These are phyloP conservation scores for Capsella rubella DNA, from an alignment of 441 rosid genomes.

Conservation along the genomic window DNA sequence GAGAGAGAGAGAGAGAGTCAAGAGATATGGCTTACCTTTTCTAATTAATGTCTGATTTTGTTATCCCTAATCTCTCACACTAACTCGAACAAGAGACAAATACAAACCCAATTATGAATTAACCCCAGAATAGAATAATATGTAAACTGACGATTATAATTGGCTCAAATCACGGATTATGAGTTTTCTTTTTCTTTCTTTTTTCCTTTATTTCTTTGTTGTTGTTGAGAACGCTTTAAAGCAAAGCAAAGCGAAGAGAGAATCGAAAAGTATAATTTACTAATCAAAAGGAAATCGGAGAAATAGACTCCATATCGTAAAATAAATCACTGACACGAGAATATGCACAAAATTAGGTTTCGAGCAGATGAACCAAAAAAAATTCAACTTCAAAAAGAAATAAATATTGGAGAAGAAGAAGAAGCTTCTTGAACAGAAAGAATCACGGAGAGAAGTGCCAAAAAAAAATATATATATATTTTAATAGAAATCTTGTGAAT, in stretches of 20 bases:
- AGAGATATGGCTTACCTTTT: constrained; percentile 2
- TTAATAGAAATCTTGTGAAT: constrained; percentile 28
- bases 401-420: constrained; percentile 3
- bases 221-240: constrained; percentile 34
- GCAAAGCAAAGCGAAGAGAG: constrained; percentile 31
- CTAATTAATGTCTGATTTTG: constrained; percentile 17
- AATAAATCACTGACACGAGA: constrained; percentile 35
- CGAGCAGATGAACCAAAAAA: background rate
- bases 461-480: constrained; percentile 21
- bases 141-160: constrained; percentile 1
- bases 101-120: background rate
- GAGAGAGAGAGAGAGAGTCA: no score
- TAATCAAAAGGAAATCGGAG: background rate
- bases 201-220: no score
- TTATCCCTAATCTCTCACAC: constrained; percentile 15
- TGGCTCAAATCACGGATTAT: constrained; percentile 35
- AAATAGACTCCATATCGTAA: constrained; percentile 28
- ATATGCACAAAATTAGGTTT: constrained; percentile 36
- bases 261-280: background rate
- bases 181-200: background rate
- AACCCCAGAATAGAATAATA: constrained; percentile 10
- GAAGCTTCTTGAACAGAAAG: constrained; percentile 33
- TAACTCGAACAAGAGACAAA: constrained; percentile 30
- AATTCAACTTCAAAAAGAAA: background rate
- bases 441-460: constrained; percentile 40